A percentile compares a stretch with the other conserved stretches of the same genome.
Conservation (phyloP, 192 early-diverging fungal species). For the Coemansia sp. region DNA sequence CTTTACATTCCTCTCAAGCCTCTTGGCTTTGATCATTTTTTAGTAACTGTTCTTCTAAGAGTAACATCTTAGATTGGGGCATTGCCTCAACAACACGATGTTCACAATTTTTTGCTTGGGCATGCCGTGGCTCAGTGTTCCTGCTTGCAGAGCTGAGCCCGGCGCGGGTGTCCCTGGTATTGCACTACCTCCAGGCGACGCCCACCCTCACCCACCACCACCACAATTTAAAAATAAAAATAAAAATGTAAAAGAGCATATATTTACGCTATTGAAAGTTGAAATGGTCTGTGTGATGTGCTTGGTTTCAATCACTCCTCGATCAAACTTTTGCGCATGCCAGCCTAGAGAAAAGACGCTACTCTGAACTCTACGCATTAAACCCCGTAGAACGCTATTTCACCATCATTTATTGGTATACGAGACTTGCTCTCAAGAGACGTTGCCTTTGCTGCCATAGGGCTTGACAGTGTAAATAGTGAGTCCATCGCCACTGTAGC, state of each 20-base stretch:
- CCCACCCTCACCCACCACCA: slow-evolving; percentile 22
- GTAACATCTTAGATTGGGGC: slow-evolving; percentile 41
- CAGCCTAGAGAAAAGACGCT: no score
- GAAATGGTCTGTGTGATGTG: no score
- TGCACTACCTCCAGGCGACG: slow-evolving; percentile 46
- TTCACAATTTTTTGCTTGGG: slow-evolving; percentile 45
- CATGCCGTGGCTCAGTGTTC: slow-evolving; percentile 24
- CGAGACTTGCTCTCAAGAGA: no score
- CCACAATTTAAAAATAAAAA: slow-evolving; percentile 13
- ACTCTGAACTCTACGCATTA: no score
- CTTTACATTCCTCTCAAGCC: slow-evolving; percentile 33
- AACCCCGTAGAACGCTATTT: no score
- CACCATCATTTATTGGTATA: no score
- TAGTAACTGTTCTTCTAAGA: slow-evolving; percentile 41
- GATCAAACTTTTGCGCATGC: no score
- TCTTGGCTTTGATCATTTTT: slow-evolving; percentile 31
- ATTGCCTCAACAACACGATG: slow-evolving; percentile 27
- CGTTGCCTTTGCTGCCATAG: no score
- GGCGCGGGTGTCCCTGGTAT: slow-evolving; percentile 48
- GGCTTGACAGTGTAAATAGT: no score
- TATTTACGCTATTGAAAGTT: no score
- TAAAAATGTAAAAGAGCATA: background rate
- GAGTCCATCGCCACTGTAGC: no score
- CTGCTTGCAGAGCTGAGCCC: slow-evolving; percentile 41
- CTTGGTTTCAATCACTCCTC: no score